Conservation (phyloP, 495 filamentous ascomycete genomes). For the Cairneyella variabilis region DNA sequence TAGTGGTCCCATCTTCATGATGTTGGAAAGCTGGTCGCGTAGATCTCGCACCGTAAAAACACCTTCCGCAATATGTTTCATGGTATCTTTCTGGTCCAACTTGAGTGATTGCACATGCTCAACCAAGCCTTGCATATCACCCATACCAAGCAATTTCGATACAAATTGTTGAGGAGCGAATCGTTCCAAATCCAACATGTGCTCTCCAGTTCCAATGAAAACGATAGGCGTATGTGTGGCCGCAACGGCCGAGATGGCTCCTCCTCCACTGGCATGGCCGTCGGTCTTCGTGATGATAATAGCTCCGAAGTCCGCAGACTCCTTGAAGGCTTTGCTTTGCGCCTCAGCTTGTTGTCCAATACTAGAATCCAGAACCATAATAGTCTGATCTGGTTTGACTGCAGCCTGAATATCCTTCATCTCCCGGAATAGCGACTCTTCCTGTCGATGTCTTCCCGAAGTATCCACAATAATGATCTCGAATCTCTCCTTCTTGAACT, state of each 20-base stretch:
- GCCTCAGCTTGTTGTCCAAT: conserved; percentile 95
- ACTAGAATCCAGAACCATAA: conserved; percentile 94
- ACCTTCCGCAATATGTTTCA: conserved; percentile 96
- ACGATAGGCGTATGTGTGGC: conserved; percentile 96
- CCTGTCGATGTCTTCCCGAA: conserved; percentile 87
- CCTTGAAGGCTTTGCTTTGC: conserved; percentile 95
- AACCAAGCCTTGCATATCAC: conserved; percentile 90
- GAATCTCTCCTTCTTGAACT: conserved; percentile 98
- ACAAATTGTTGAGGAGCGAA: conserved; percentile 91
- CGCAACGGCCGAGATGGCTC: conserved; percentile 96
- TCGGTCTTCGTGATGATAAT: conserved; percentile 99
- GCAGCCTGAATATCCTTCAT: conserved; percentile 97
- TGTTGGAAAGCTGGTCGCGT: conserved; percentile 90
- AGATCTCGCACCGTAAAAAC: conserved; percentile 95
- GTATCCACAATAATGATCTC: conserved; percentile 99
- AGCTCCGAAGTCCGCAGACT: conserved; percentile 93
- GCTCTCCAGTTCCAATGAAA: conserved; percentile 95
- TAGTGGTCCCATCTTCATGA: conserved; percentile 99
- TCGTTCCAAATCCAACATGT: conserved; percentile 90
- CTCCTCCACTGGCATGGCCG: conserved; percentile 89
- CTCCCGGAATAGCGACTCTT: conserved; percentile 91
- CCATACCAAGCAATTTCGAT: conserved; percentile 91
- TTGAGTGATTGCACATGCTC: conserved; percentile 98
- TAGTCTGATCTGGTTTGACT: conserved; percentile 91
- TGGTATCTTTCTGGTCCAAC: conserved; percentile 95